Base-by-base conservation (phyloP, 257 asterid species). In the Echium plantagineum region DNA sequence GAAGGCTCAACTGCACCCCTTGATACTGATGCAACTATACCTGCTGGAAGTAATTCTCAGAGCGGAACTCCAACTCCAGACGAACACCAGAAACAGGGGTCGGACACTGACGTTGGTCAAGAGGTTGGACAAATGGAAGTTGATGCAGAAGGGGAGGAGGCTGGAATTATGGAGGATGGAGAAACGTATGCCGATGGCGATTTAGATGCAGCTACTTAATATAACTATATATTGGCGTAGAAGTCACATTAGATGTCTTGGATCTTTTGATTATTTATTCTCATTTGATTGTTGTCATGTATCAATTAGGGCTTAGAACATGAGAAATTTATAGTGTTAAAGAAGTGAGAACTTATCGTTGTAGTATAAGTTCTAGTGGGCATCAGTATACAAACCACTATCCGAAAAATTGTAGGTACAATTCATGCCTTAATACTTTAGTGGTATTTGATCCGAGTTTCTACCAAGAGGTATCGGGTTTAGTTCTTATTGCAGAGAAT, bases 1-100 rank as follows among this genome's bases (percentile, higher is more conserved):
- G 97, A 89, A 67, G 72, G 69, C 47, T 67, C 78, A 22, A 67
- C 74, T 66, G 73, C 83, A 12, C 72, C 88, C 4, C 32, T 79
- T 15, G 96, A 85, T 17, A 54, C 72, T 20, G 93, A 82, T 66
- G 87, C 70, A 54, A 65, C 69, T 13, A 63, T 78, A 13, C 69
- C 80, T 18, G 70, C 89, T 9, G 94, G 75, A 22, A 75, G 63
- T 63, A 65, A 66, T 63, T 87, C 84, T 59, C 93, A 65, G 60
- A 69, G 75, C 51, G 95, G 81, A 58, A 78, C 83, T 47, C 89
- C 86, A n/a, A 82, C 84, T 21, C 87, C 84, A 19, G 95, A 86
- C 10, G 95, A 78, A 59, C 71, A 72, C 61, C 85, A 78, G 65
- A 85, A 78, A 72, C 93, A 85, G 64, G 77, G 76, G 67, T 76